A percentile compares a stretch with the other conserved stretches of the same genome.
Evolutionary conservation across 2,329 filamentous ascomycete species (phyloP).

Genomic region (Aspergillus quadrilineatus): DNA sequence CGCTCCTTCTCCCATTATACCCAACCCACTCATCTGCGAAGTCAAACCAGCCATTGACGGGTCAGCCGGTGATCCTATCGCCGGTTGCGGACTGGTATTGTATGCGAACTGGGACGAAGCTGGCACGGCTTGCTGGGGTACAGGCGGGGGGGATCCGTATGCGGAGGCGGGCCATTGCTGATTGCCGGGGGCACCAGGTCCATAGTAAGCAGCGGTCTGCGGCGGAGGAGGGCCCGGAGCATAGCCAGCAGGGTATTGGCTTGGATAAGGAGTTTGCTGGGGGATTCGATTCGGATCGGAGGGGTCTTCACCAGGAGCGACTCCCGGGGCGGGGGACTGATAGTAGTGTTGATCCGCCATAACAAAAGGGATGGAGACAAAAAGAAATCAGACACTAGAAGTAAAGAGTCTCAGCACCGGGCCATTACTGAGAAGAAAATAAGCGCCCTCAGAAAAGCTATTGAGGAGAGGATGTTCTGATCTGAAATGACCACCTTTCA

Average conservation of each 20-base stretch:
- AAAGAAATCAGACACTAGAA: conserved; percentile 10
- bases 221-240: conserved; percentile 38
- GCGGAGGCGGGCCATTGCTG: conserved; percentile 33
- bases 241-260: conserved; percentile 42
- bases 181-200: conserved; percentile 32
- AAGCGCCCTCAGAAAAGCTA: not conserved
- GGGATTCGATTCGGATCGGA: conserved; percentile 53
- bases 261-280: conserved; percentile 54
- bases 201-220: conserved; percentile 39
- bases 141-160: conserved; percentile 25
- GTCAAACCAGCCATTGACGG: conserved; percentile 42
- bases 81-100: conserved; percentile 27
- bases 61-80: conserved; percentile 26
- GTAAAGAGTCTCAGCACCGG: conserved; percentile 6
- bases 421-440: conserved; percentile 9
- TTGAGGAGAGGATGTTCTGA: not conserved
- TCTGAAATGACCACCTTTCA: conserved; percentile 36
- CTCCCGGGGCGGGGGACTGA: conserved; percentile 38
- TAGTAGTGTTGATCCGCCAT: conserved; percentile 47
- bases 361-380: conserved; percentile 15
- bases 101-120: conserved; percentile 29
- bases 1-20: conserved; percentile 55
- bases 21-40: conserved; percentile 76
- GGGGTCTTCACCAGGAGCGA: conserved; percentile 49
- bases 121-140: conserved; percentile 25